These are phyloP conservation scores for Nyssa sinensis DNA, from an alignment of 148 eudicot genomes.

Conservation along the genomic window DNA sequence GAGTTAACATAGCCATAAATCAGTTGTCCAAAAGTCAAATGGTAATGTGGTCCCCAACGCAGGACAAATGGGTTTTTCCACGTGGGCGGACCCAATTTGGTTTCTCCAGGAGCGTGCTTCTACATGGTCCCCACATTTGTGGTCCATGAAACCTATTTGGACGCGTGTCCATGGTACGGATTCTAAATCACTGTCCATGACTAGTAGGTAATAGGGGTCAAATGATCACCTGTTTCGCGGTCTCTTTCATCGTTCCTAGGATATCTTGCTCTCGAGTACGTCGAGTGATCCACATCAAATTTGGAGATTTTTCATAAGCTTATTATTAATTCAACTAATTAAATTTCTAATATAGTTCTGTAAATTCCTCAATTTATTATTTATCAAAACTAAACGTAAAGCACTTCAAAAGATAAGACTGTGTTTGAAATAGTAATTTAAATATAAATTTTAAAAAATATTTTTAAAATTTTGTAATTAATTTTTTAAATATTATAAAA, in stretches of 20 bases:
- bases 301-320: no score
- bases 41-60: conserved; percentile 1
- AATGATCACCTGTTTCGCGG: not conserved
- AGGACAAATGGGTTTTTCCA: not conserved
- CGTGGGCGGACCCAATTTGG: not conserved
- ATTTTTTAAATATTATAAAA: no score
- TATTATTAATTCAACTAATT: no score
- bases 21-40: conserved; percentile 1
- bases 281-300: no score
- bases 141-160: conserved; percentile 11
- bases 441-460: no score
- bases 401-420: no score
- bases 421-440: no score
- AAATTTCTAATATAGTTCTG: no score
- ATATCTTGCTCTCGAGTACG: conserved; percentile 4
- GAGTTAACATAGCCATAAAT: no score
- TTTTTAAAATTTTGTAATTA: no score
- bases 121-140: conserved; percentile 14
- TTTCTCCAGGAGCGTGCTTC: conserved; percentile 19
- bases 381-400: no score
- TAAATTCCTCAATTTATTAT: no score
- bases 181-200: conserved; percentile 4
- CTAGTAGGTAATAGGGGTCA: not conserved
- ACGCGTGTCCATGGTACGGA: conserved; percentile 13
- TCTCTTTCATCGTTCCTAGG: conserved; percentile 5